Conservation (phyloP, 192 early-diverging fungal species). For the Cladochytrium replicatum region DNA sequence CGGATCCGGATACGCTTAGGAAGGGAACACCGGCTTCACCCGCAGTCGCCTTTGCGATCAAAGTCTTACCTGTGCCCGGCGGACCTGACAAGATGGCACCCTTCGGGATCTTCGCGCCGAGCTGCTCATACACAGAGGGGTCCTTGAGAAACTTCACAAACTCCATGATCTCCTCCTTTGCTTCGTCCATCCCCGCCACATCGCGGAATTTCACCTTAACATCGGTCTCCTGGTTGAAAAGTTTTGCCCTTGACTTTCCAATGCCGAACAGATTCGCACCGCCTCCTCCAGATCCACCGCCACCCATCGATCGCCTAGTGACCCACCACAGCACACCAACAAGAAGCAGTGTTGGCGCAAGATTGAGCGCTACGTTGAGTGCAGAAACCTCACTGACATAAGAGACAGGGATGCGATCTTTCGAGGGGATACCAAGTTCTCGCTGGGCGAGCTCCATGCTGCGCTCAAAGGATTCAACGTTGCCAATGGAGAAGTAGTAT, state of each 20-base stretch:
- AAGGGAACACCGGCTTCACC: slow-evolving; percentile 98
- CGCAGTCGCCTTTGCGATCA: slow-evolving; percentile 97
- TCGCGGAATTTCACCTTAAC: slow-evolving; percentile 98
- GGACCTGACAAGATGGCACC: slow-evolving; percentile 89
- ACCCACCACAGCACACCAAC: slow-evolving; percentile 83
- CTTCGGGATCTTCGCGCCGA: slow-evolving; percentile 98
- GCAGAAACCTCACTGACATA: slow-evolving; percentile 76
- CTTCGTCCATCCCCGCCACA: slow-evolving; percentile 98
- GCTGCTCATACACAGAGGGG: slow-evolving; percentile 76
- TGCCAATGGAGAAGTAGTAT: slow-evolving; percentile 87
- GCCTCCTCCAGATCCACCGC: slow-evolving; percentile 37
- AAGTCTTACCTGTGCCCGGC: slow-evolving; percentile 73
- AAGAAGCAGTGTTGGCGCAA: slow-evolving; percentile 86
- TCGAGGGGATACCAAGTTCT: slow-evolving; percentile 82
- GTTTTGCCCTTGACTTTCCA: slow-evolving; percentile 87
- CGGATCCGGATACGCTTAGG: slow-evolving; percentile 95
- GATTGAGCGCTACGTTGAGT: slow-evolving; percentile 65
- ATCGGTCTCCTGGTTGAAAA: slow-evolving; percentile 96
- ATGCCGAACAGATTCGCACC: slow-evolving; percentile 88
- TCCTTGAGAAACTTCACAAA: slow-evolving; percentile 99
- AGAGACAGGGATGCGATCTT: slow-evolving; percentile 84
- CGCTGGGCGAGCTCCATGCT: slow-evolving; percentile 80
- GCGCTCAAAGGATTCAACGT: slow-evolving; percentile 87
- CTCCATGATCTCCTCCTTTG: slow-evolving; percentile 99
- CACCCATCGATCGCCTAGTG: slow-evolving; percentile 63